Evolutionary conservation across 2,329 filamentous ascomycete species (phyloP), one percentile per base, ranked within the genome.

Genomic region (Capronia epimyces): DNA sequence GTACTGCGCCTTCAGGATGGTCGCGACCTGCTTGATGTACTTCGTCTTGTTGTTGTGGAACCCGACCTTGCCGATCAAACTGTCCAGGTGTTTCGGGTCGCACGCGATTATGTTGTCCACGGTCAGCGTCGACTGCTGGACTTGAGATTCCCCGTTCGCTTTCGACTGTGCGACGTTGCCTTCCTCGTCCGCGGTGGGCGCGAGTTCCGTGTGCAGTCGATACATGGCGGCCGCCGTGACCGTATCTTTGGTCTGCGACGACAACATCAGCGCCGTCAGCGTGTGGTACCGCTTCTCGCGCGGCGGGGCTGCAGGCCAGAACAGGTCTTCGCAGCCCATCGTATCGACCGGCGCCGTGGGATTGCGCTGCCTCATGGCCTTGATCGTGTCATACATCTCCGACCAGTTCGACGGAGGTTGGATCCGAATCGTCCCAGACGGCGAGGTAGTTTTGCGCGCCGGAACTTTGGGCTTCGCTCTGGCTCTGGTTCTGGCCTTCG

Each of bases 11-110:
- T 81, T 78, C 21, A 95, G 75, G 27, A 95, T 83, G 25, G 77
- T 71, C 2, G 89, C 89, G 1, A 86, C 76, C 50, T 82, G 76
- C 67, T 93, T 89, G 65, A 95, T 84, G 66, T 81, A 86, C 70
- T 83, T 86, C 2, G 89, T 93, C 72, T 96, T 96, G 69, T 89
- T 90, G 65, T 95, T 95, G 73, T 95, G 90, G 67, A 96, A 96
- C 21, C 90, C 90, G 34, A 95, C 89, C 60, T 86, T 83, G 66
- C 80, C 78, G 58, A 95, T 95, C 59, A 94, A 73, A 62, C 81
- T 72, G 65, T 95, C 91, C 20, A 87, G 74, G 12, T 73, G 67
- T 1, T 73, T 72, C 1, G 87, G 80, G 3, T 84, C 76, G 22
- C 89, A 82, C 1, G 82, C 81, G 9, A 95, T 75, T 50, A 96